These are phyloP conservation scores for Myochromella boudieri DNA, from an alignment of 768 basidiomycete species.

Conservation along the genomic window DNA sequence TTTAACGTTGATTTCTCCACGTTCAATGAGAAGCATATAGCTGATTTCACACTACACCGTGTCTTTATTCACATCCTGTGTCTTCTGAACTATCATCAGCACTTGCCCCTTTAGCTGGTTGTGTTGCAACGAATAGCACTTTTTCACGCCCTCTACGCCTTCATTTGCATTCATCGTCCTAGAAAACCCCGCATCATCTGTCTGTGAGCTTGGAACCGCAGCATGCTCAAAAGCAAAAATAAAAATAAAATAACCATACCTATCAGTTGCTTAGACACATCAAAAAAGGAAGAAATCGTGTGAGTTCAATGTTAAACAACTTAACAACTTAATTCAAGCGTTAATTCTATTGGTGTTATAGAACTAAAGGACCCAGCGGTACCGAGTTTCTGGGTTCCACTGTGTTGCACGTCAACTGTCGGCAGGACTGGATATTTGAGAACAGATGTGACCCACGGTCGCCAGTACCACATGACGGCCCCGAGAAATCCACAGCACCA, in stretches of 20 bases:
- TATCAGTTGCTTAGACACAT: no score
- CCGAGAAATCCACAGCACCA: conserved; percentile 95
- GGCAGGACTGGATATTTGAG: conserved; percentile 89
- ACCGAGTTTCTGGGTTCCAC: conserved; percentile 81
- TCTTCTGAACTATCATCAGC: conserved; percentile 90
- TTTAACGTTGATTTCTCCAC: conserved; percentile 20
- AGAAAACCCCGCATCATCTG: no score
- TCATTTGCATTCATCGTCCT: no score
- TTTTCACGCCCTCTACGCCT: no score
- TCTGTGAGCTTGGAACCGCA: no score
- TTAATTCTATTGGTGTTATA: conserved; percentile 92
- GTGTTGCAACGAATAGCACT: conserved; percentile 84
- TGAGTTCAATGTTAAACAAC: no score
- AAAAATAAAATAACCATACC: no score
- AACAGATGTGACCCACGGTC: conserved; percentile 96
- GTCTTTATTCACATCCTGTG: conserved; percentile 54
- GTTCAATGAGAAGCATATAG: conserved; percentile 13
- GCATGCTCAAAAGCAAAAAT: no score
- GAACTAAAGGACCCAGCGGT: conserved; percentile 94
- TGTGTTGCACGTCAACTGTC: conserved; percentile 54
- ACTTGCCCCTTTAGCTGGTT: conserved; percentile 94
- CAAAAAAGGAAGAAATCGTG: no score
- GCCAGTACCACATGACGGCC: conserved; percentile 96
- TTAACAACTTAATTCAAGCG: conserved; percentile 92
- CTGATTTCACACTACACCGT: conserved; percentile 16